These are phyloP conservation scores for Exophiala aquamarina DNA, from an alignment of 2,329 filamentous ascomycete species.

Conservation along the genomic window DNA sequence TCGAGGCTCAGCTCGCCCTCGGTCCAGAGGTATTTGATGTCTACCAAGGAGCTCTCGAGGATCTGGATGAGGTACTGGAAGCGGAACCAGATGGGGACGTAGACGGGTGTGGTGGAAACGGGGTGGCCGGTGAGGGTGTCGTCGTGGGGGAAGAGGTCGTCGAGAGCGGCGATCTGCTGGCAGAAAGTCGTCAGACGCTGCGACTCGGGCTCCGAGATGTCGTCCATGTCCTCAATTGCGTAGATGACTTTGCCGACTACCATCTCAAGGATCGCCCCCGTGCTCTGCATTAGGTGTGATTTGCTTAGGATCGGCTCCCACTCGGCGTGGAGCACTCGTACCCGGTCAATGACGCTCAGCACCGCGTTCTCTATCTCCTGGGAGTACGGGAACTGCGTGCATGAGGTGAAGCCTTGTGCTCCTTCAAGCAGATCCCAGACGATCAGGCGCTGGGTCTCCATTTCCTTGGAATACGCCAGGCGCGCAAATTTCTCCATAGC, in stretches of 20 bases:
- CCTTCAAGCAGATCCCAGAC: slow-evolving; percentile 63
- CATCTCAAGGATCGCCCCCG: slow-evolving; percentile 59
- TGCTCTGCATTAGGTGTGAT: slow-evolving; percentile 61
- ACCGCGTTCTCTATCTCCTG: slow-evolving; percentile 62
- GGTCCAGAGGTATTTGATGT: slow-evolving; percentile 66
- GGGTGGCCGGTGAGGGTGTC: slow-evolving; percentile 22
- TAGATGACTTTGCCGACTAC: slow-evolving; percentile 60
- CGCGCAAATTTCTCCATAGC: slow-evolving; percentile 60
- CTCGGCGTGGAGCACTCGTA: slow-evolving; percentile 55
- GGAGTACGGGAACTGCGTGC: slow-evolving; percentile 59
- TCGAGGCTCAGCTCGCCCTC: slow-evolving; percentile 64
- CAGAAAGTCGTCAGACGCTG: slow-evolving; percentile 59
- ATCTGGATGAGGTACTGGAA: slow-evolving; percentile 66
- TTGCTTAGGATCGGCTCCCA: slow-evolving; percentile 61
- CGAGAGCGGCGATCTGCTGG: slow-evolving; percentile 55
- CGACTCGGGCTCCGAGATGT: slow-evolving; percentile 64
- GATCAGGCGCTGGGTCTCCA: slow-evolving; percentile 65
- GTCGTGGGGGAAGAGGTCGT: slow-evolving; percentile 52
- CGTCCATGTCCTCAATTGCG: slow-evolving; percentile 62
- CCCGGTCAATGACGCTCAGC: slow-evolving; percentile 56
- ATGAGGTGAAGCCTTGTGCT: slow-evolving; percentile 61
- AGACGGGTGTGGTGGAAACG: slow-evolving; percentile 59
- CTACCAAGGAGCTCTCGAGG: slow-evolving; percentile 61
- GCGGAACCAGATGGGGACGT: slow-evolving; percentile 63
- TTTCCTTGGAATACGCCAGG: slow-evolving; percentile 61